Base-by-base conservation (phyloP, 1,284 basidiomycete species). In the Pseudozyma sp. region DNA sequence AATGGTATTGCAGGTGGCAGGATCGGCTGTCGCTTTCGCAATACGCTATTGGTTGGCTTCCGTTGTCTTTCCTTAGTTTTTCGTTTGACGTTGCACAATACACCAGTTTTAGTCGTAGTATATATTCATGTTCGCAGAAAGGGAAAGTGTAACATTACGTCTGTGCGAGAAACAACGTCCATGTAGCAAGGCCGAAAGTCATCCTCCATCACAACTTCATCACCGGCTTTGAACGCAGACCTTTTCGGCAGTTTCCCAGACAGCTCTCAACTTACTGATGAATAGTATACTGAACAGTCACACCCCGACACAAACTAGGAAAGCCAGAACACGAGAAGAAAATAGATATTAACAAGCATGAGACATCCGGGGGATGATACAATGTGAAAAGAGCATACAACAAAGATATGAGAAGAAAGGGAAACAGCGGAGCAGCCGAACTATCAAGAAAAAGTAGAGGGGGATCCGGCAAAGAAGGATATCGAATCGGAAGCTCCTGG, bases 1-100 rank as follows among this genome's bases (percentile, higher is more conserved):
- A 2, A 84, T 85, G 80, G 40, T 53, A 9, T 25, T 80, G 7
- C 83, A 85, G 59, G 45, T 77, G 1, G 36, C 67, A 25, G 81
- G 79, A 9, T 80, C 76, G 12, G 34, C 52, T 8, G 21, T 77
- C 1, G 83, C 83, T 3, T 85, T 85, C 39, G 76, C 64, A 4
- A 69, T 85, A 31, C 68, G 83, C 13, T 83, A 85, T 57, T 77
- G 80, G 70, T 18, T 83, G 9, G 81, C 83, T 1, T 47, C 61
- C 1, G 45, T 83, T 11, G 72, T 84, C 1, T 84, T 83, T 40
- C 81, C 82, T 0, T 68, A 44, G 13, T 25, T 8, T 31, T 35
- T 21, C 38, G 39, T 40, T 13, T 3, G 3, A 40, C 4, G 39
- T 40, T 12, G 39, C 11, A 8, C 39, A 40, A n/a, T n/a, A 40